phyloP scores from a whole-genome alignment of 441 rosid species.

The Breynia disticha region DNA sequence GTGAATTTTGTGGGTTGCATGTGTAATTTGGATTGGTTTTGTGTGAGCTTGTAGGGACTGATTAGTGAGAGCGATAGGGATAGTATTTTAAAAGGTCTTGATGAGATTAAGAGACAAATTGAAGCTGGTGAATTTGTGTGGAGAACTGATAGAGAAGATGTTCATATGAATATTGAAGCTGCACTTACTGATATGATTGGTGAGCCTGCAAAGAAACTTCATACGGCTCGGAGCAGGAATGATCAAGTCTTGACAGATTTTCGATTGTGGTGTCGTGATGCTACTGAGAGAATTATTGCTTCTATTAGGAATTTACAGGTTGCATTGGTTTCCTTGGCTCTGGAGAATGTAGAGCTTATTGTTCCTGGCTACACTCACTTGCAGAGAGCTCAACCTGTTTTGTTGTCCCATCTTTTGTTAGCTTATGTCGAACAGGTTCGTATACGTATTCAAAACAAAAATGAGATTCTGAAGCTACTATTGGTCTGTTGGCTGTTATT shows the following conservation, averaged over 20 bases:
- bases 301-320: constrained; percentile 48
- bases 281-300: constrained; percentile 47
- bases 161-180: constrained; percentile 97
- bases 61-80: constrained; percentile 53
- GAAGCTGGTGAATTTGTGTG: constrained; percentile 60
- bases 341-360: constrained; percentile 53
- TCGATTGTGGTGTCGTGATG: constrained; percentile 91
- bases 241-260: constrained; percentile 88
- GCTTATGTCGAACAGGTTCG: constrained; percentile 77
- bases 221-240: constrained; percentile 85
- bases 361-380: constrained; percentile 91
- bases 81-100: constrained; percentile 58
- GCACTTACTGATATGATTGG: constrained; percentile 84
- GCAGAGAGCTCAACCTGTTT: constrained; percentile 90
- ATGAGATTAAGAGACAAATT: constrained; percentile 55
- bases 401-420: constrained; percentile 72
- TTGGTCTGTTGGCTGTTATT: too few relatives aligned
- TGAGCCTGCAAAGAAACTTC: constrained; percentile 93
- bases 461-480: not conserved
- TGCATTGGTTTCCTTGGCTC: constrained; percentile 55
- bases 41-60: constrained; percentile 40
- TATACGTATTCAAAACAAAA: not conserved
- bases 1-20: not conserved
- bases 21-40: not conserved
- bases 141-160: constrained; percentile 95